phyloP scores from a whole-genome alignment of 345 rosid genomes.

The Rhizophora apiculata region DNA sequence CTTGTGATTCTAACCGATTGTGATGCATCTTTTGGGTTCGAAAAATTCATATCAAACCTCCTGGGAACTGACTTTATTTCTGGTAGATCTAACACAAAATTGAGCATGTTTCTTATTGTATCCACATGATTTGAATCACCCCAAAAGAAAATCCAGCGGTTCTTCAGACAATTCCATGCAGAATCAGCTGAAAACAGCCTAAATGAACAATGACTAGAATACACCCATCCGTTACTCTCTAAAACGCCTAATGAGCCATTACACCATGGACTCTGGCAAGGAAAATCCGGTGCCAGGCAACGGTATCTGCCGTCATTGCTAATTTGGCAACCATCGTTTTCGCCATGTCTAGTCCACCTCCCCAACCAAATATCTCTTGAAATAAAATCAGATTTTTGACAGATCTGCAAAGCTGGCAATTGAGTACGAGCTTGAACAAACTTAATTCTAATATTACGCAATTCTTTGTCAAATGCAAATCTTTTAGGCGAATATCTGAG shows the following conservation, averaged over 20 bases:
- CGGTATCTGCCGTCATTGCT: constrained; percentile 74
- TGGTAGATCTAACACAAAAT: constrained; percentile 68
- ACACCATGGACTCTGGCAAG: constrained; percentile 85
- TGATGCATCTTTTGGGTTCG: constrained; percentile 61
- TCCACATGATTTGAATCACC: constrained; percentile 97
- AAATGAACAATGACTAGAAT: constrained; percentile 80
- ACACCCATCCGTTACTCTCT: constrained; percentile 99
- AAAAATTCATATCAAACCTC: constrained; percentile 72
- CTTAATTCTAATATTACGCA: constrained; percentile 44
- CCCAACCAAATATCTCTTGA: constrained; percentile 68
- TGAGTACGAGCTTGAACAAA: constrained; percentile 34
- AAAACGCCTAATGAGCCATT: constrained; percentile 61
- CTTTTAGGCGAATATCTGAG: constrained; percentile 63
- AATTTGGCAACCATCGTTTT: constrained; percentile 56
- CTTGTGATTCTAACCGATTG: constrained; percentile 80
- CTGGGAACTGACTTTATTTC: constrained; percentile 66
- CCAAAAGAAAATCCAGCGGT: constrained; percentile 93
- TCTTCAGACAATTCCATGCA: constrained; percentile 79
- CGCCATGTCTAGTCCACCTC: constrained; percentile 86
- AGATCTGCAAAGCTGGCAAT: constrained; percentile 49
- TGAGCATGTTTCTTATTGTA: constrained; percentile 78
- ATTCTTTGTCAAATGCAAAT: constrained; percentile 51
- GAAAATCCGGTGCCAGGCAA: constrained; percentile 55
- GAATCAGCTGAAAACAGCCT: constrained; percentile 47
- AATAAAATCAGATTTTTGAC: constrained; percentile 58